phyloP scores from a whole-genome alignment of 768 basidiomycete species.

The Boletus insuetus region DNA sequence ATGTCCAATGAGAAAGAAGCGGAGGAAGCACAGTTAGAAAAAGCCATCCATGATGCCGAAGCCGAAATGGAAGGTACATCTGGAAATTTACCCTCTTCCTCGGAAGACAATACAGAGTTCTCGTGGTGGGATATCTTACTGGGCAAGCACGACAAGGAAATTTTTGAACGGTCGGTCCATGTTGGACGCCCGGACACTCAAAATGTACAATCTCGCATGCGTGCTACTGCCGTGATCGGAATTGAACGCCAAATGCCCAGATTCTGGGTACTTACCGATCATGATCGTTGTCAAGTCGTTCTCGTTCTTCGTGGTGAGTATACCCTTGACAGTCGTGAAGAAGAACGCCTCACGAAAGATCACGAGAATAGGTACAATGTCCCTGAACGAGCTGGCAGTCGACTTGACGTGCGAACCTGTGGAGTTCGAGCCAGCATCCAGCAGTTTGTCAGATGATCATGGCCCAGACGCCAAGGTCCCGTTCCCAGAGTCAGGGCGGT shows the following conservation, averaged over 20 bases:
- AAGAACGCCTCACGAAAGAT: conserved; percentile 1
- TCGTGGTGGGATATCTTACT: conserved; percentile 85
- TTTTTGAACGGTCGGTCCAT: conserved; percentile 64
- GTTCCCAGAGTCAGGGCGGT: conserved; percentile 34
- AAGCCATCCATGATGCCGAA: conserved; percentile 70
- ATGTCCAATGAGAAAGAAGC: conserved; percentile 41
- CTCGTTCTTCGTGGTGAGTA: conserved; percentile 64
- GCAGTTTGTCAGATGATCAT: conserved; percentile 25
- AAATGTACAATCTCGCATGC: conserved; percentile 39
- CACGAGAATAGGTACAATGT: conserved; percentile 64
- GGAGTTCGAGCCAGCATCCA: conserved; percentile 55
- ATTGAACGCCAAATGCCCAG: conserved; percentile 72
- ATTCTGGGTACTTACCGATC: conserved; percentile 85
- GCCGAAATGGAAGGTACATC: conserved; percentile 47
- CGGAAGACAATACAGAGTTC: conserved; percentile 38
- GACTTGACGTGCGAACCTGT: conserved; percentile 81
- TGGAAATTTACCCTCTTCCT: conserved; percentile 29
- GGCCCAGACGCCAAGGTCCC: conserved; percentile 33
- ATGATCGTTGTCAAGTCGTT: conserved; percentile 68
- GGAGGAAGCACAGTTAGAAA: conserved; percentile 62
- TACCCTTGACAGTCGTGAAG: neutral
- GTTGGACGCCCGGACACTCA: conserved; percentile 14
- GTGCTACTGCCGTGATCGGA: conserved; percentile 61
- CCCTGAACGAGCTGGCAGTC: conserved; percentile 81
- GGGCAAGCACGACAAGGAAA: conserved; percentile 80